Percentiles rank a stretch among this genome's conserved stretches.
phyloP scores from a whole-genome alignment of 2,329 filamentous ascomycete genomes.

The Akanthomyces dipterigenus region DNA sequence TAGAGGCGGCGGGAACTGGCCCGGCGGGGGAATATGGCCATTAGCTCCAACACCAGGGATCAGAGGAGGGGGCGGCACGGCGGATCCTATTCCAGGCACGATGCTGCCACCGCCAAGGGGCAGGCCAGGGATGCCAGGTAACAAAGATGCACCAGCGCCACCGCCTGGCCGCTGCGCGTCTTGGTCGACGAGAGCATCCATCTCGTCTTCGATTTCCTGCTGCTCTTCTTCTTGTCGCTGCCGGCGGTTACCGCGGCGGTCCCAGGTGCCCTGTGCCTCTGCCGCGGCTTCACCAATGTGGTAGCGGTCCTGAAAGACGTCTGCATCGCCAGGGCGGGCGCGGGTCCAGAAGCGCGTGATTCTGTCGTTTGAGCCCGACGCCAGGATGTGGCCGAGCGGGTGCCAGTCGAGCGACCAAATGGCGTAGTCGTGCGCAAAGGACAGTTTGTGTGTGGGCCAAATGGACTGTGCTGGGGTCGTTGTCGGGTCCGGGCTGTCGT shows the following conservation, averaged over 20 bases:
- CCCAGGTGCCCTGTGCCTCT: constrained; percentile 92
- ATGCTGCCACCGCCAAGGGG: constrained; percentile 32
- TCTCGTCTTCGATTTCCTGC: constrained; percentile 87
- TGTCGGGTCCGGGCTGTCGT: constrained; percentile 73
- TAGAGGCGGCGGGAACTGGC: constrained; percentile 41
- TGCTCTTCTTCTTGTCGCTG: constrained; percentile 89
- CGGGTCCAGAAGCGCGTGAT: constrained; percentile 97
- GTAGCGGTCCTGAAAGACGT: constrained; percentile 81
- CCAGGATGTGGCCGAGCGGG: constrained; percentile 88
- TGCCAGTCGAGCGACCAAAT: constrained; percentile 99
- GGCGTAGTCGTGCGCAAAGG: constrained; percentile 86
- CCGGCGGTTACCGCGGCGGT: constrained; percentile 67
- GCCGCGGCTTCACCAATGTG: constrained; percentile 92
- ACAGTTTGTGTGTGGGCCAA: constrained; percentile 79
- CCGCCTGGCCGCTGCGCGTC: constrained; percentile 51
- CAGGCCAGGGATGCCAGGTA: constrained; percentile 54
- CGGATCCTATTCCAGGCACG: constrained; percentile 37
- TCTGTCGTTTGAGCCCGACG: constrained; percentile 91
- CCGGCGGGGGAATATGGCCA: constrained; percentile 38
- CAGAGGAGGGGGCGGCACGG: constrained; percentile 33
- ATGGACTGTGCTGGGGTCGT: constrained; percentile 84
- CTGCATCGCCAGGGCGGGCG: constrained; percentile 78
- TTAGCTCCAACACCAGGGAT: constrained; percentile 45
- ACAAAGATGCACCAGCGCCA: constrained; percentile 23
- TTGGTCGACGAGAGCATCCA: constrained; percentile 87